Conservation (phyloP, 495 filamentous ascomycete species). For the Saxophila tyrrhenica region DNA sequence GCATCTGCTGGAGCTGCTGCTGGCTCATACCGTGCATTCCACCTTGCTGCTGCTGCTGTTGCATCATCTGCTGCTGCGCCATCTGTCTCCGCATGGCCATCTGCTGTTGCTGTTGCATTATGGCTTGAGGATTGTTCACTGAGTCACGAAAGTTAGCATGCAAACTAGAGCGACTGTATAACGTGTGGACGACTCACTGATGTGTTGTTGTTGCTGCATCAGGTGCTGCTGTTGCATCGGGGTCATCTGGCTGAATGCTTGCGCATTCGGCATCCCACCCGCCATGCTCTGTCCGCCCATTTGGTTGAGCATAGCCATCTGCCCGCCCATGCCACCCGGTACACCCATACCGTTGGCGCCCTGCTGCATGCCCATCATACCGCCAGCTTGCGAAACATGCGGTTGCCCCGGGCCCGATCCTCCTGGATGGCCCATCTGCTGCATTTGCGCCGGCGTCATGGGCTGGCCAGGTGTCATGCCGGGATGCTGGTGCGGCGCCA, state of each 20-base stretch:
- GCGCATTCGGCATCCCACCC: slow-evolving; percentile 52
- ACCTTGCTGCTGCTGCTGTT: slow-evolving; percentile 3
- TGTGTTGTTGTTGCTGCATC: slow-evolving; percentile 18
- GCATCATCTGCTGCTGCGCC: not conserved
- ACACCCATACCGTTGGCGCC: slow-evolving; percentile 35
- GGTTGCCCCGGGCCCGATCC: slow-evolving; percentile 69
- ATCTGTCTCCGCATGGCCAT: slow-evolving; percentile 21
- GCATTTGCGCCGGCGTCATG: slow-evolving; percentile 48
- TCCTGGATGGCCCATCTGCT: slow-evolving; percentile 58
- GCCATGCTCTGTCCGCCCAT: slow-evolving; percentile 24
- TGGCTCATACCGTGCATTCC: slow-evolving; percentile 12
- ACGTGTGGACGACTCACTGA: no score
- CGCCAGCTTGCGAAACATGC: slow-evolving; percentile 67
- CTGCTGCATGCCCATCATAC: slow-evolving; percentile 76
- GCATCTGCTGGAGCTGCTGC: slow-evolving; percentile 15
- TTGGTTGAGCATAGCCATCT: slow-evolving; percentile 8
- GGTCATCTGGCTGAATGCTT: slow-evolving; percentile 69
- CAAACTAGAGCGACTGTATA: no score
- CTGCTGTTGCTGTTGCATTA: slow-evolving; percentile 4
- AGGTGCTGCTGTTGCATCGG: slow-evolving; percentile 34
- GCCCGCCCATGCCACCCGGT: slow-evolving; percentile 6
- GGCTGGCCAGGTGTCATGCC: slow-evolving; percentile 53
- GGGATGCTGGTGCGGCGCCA: slow-evolving; percentile 59
- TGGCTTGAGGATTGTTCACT: no score
- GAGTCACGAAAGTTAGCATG: no score